Evolutionary conservation across 1,284 basidiomycete genomes (phyloP), one percentile per base, ranked within the genome.

Genomic region (Tylopilus sp.): DNA sequence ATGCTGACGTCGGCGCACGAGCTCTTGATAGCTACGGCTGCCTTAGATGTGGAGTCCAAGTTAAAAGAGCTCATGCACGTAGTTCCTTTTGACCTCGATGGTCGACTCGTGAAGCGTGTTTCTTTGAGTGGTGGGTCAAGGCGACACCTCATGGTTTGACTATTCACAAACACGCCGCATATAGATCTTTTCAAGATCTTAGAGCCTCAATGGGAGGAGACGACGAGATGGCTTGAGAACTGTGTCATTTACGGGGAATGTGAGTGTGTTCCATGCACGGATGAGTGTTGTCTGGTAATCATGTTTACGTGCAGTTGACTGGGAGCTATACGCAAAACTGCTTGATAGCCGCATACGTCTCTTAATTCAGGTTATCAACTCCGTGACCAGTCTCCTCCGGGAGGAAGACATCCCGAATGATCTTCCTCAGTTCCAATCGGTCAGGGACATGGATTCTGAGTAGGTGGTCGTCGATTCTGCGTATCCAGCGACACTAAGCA

Each of bases 141-240:
- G 3, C n/a, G 18, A 10, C 26, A 34, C 6, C 3, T 0, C 26
- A 23, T 23, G 12, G 5, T 44, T 38, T 9, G 10, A 21, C 8
- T 37, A 25, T 45, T 64, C 25, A 48, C 7, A 26, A 23, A 4
- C 25, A 28, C n/a, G 21, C 9, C 7, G 13, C 18, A 19, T 18
- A n/a, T 46, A 79, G 80, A 72, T 36, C 55, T 81, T 6, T 75
- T 78, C 59, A 74, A 75, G 44, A 40, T 70, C 6, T 80, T 82
- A 56, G 70, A 77, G 34, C 59, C 68, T 6, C 65, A 64, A 7
- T 79, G 81, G 59, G 71, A 69, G 28, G 65, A 74, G 2, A 75
- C 74, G 52, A 67, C 67, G 6, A 77, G 80, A 55, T 83, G 83
- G 79, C 64, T 81, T 39, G 74, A 78, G 40, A 75, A 75, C 41